Conservation (phyloP, 1,284 basidiomycete genomes). For the Anthracocystis panici-leucophaei region DNA sequence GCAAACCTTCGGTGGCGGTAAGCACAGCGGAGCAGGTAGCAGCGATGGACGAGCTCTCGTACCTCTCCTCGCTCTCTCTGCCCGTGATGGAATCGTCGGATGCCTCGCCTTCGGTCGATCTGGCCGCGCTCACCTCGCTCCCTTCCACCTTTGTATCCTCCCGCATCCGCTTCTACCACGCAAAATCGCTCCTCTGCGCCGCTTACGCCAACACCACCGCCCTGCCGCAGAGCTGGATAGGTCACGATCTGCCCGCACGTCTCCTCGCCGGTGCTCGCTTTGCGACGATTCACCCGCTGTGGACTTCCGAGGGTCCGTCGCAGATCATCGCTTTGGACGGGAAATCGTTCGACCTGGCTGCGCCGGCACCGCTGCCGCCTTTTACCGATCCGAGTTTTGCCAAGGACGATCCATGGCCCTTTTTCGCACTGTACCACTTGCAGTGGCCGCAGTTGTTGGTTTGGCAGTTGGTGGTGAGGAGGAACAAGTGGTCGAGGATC, state of each 20-base stretch:
- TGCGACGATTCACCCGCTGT: slow-evolving; percentile 29
- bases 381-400: slow-evolving; percentile 51
- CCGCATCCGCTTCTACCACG: slow-evolving; percentile 26
- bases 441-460: slow-evolving; percentile 56
- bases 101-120: slow-evolving; percentile 11
- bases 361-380: slow-evolving; percentile 33
- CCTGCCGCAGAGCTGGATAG: slow-evolving; percentile 68
- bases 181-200: slow-evolving; percentile 43
- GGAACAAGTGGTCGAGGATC: slow-evolving; percentile 51
- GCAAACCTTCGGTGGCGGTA: background rate
- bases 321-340: background rate
- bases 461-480: slow-evolving; percentile 44
- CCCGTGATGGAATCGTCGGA: slow-evolving; percentile 37
- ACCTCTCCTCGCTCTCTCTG: slow-evolving; percentile 37
- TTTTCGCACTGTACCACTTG: slow-evolving; percentile 56
- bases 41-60: slow-evolving; percentile 30
- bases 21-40: background rate
- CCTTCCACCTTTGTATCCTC: slow-evolving; percentile 42
- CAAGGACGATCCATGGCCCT: slow-evolving; percentile 53
- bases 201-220: slow-evolving; percentile 44
- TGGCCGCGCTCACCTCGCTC: slow-evolving; percentile 7
- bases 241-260: slow-evolving; percentile 70
- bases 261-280: slow-evolving; percentile 54
- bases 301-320: slow-evolving; percentile 1
- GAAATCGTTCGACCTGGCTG: slow-evolving; percentile 29